These are phyloP conservation scores for Vickermania spadyakhi DNA, from an alignment of 208 protist species.

Conservation along the genomic window DNA sequence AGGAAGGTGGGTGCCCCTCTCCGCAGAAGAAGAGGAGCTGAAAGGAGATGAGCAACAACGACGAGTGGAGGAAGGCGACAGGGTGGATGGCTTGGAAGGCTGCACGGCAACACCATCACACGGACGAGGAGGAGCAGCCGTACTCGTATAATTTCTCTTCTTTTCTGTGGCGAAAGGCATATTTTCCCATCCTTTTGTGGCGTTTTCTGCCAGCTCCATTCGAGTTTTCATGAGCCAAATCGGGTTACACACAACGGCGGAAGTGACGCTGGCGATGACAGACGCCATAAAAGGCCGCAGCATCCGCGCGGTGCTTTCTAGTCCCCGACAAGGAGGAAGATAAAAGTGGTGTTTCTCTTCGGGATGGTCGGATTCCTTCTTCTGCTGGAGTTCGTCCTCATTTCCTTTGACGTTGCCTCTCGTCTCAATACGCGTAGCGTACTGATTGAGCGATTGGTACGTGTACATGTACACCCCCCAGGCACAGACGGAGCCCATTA, in stretches of 20 bases:
- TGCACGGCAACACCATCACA: no score
- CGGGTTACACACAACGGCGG: constrained; percentile 66
- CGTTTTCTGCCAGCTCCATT: constrained; percentile 73
- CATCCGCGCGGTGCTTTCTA: not conserved
- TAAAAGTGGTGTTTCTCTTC: no score
- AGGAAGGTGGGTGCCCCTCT: constrained; percentile 10
- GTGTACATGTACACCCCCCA: constrained; percentile 87
- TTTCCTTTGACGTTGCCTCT: no score
- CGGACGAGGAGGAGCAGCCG: no score
- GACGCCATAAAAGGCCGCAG: constrained; percentile 26
- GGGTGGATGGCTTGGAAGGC: no score
- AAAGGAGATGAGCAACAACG: no score
- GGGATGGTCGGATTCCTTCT: no score
- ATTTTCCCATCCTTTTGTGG: not conserved
- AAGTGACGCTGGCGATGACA: constrained; percentile 41
- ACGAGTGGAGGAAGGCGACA: no score
- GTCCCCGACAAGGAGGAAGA: not conserved
- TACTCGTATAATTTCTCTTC: no score
- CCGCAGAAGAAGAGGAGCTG: no score
- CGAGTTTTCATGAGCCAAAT: constrained; percentile 88
- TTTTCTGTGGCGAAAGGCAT: constrained; percentile 7
- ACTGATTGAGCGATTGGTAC: constrained; percentile 65
- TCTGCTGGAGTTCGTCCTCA: no score
- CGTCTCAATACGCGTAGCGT: no score
- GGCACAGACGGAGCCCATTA: constrained; percentile 40